Percentiles rank a stretch among this genome's conserved stretches.
Evolutionary conservation across 1,284 basidiomycete genomes (phyloP).

Genomic region (Leccinum variabile): DNA sequence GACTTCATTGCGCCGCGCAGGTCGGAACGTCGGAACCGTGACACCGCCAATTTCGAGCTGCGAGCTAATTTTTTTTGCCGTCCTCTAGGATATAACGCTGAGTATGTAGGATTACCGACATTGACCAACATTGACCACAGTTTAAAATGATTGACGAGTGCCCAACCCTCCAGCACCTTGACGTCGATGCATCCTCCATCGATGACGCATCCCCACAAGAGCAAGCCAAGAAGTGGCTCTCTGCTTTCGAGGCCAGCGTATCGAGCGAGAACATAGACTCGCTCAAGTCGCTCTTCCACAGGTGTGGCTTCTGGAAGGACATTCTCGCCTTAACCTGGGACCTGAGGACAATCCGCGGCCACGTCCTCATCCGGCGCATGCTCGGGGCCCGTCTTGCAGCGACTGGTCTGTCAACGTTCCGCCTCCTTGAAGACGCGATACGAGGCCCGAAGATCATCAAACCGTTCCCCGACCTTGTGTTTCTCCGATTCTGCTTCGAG

Average conservation of each 20-base stretch:
- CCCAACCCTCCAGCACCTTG: conserved; percentile 25
- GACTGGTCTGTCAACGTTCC: conserved; percentile 14
- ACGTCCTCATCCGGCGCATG: conserved; percentile 18
- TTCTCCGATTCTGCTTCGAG: conserved; percentile 26
- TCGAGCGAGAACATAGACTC: conserved; percentile 20
- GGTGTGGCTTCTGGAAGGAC: conserved; percentile 32
- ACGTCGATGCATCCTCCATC: conserved; percentile 14
- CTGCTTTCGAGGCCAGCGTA: conserved; percentile 29
- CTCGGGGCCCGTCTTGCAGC: conserved; percentile 21
- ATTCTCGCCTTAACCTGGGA: conserved; percentile 33
- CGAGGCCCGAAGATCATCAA: conserved; percentile 20
- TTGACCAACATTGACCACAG: neutral
- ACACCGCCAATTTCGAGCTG: no score
- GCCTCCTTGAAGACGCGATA: conserved; percentile 15
- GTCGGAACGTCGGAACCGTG: no score
- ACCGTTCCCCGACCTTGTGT: conserved; percentile 13
- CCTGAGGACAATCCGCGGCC: conserved; percentile 28
- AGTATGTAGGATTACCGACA: neutral
- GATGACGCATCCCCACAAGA: conserved; percentile 16
- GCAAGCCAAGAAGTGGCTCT: conserved; percentile 28
- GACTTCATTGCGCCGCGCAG: no score
- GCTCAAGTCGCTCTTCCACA: conserved; percentile 21
- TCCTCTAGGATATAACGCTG: neutral
- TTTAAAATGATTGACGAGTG: conserved; percentile 10
- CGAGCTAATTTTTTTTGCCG: no score